Evolutionary conservation across 2,329 filamentous ascomycete species (phyloP).

Genomic region (Xylariaceae sp.): DNA sequence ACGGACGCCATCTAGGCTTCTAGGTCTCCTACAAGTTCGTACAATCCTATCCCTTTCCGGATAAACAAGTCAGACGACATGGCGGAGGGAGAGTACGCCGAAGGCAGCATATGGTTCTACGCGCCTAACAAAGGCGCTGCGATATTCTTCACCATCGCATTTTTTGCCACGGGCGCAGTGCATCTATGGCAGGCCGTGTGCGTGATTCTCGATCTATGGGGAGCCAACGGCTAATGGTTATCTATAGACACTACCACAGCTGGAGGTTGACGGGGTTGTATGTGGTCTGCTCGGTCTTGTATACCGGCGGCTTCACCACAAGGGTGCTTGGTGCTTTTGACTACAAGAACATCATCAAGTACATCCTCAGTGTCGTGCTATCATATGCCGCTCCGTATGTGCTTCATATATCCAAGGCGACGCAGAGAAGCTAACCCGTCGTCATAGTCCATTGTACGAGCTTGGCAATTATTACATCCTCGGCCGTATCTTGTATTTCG

Average conservation of each 20-base stretch:
- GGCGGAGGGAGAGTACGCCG: conserved; percentile 36
- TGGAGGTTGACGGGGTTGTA: conserved; percentile 54
- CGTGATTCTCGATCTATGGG: conserved; percentile 25
- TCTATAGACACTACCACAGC: conserved; percentile 48
- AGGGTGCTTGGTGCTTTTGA: conserved; percentile 46
- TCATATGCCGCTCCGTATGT: conserved; percentile 37
- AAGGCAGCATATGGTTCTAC: conserved; percentile 44
- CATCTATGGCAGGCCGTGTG: conserved; percentile 47
- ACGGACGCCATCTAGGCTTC: not conserved
- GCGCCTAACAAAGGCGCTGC: conserved; percentile 46
- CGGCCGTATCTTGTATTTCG: conserved; percentile 53
- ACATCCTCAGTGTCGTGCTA: conserved; percentile 41
- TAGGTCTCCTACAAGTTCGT: not conserved
- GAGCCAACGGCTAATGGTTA: not conserved
- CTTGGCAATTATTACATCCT: conserved; percentile 56
- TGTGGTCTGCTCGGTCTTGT: conserved; percentile 51
- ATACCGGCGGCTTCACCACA: conserved; percentile 52
- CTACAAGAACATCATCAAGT: conserved; percentile 40
- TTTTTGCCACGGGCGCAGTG: conserved; percentile 35
- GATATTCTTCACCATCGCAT: conserved; percentile 44
- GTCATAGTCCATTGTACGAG: conserved; percentile 48
- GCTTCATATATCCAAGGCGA: not conserved
- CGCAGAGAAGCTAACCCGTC: conserved; percentile 5
- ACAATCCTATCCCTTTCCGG: not conserved
- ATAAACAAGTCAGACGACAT: conserved; percentile 25